Conservation (phyloP, 441 rosid genomes). For the Arabidopsis lyrata region DNA sequence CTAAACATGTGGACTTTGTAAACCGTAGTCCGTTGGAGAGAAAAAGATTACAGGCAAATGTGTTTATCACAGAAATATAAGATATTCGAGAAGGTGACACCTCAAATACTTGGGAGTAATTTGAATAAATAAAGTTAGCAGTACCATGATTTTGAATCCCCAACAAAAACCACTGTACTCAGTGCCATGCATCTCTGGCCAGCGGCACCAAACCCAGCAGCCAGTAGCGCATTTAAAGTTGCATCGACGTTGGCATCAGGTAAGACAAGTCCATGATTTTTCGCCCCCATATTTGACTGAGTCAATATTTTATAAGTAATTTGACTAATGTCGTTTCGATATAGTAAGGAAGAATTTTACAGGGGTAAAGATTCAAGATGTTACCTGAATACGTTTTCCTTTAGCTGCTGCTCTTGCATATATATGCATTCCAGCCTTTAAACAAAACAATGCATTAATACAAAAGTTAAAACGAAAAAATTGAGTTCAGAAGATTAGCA, state of each 20-base stretch:
- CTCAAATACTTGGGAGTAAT: neutral
- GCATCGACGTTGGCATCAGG: slow-evolving; percentile 87
- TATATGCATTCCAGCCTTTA: slow-evolving; percentile 97
- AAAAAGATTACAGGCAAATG: neutral
- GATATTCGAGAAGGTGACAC: slow-evolving; percentile 6
- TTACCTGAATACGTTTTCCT: slow-evolving; percentile 95
- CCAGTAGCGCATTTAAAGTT: slow-evolving; percentile 80
- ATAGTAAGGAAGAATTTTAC: slow-evolving; percentile 12
- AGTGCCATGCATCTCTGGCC: slow-evolving; percentile 99
- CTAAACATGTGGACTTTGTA: neutral
- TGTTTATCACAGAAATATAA: slow-evolving; percentile 1
- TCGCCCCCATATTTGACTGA: slow-evolving; percentile 98
- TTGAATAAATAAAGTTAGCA: slow-evolving; percentile 8
- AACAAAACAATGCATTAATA: slow-evolving; percentile 16
- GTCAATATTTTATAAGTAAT: slow-evolving; percentile 6
- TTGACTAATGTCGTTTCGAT: neutral
- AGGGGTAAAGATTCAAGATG: slow-evolving; percentile 19
- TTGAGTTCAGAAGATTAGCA: slow-evolving; percentile 5
- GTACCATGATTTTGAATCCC: slow-evolving; percentile 78
- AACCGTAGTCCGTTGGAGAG: neutral
- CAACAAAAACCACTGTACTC: slow-evolving; percentile 90
- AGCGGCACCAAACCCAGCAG: slow-evolving; percentile 99
- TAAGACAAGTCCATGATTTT: slow-evolving; percentile 87
- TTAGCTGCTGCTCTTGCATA: slow-evolving; percentile 87
- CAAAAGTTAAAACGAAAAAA: slow-evolving; percentile 2